Conservation (phyloP, 805 yeast species). For the Scheffersomyces lignosus region DNA sequence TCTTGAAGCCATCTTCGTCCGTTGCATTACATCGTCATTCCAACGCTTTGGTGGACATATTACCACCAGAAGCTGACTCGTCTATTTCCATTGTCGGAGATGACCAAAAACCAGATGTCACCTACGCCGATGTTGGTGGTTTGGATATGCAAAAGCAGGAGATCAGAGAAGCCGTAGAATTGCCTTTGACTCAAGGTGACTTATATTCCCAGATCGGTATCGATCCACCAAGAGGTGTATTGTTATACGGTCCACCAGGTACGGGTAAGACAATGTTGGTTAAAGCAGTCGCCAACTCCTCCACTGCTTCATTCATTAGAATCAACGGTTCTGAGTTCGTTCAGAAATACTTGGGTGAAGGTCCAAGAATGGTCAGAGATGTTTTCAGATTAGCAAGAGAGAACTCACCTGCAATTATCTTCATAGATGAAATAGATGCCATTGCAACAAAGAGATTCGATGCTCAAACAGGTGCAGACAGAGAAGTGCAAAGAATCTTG, state of each 20-base stretch:
- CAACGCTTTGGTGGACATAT: conserved; percentile 92
- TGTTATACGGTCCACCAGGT: conserved; percentile 99
- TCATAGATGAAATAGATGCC: conserved; percentile 98
- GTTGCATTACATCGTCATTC: conserved; percentile 99
- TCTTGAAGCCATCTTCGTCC: conserved; percentile 89
- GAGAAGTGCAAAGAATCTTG: conserved; percentile 97
- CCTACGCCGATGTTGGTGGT: conserved; percentile 98
- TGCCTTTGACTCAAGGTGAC: conserved; percentile 94
- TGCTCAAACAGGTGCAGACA: conserved; percentile 99
- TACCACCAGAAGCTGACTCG: conserved; percentile 99
- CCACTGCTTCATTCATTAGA: conserved; percentile 94
- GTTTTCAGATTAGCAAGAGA: conserved; percentile 97
- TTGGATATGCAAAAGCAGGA: conserved; percentile 99
- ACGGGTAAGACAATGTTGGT: conserved; percentile 99
- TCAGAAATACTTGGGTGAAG: conserved; percentile 97
- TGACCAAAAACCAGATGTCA: conserved; percentile 86
- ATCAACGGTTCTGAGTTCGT: conserved; percentile 98
- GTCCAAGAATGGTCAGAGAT: conserved; percentile 99
- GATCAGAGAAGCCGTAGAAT: conserved; percentile 96
- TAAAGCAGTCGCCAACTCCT: conserved; percentile 96
- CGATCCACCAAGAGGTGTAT: conserved; percentile 98
- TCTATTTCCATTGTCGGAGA: conserved; percentile 93
- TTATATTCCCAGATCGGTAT: conserved; percentile 96
- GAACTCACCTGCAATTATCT: conserved; percentile 94
- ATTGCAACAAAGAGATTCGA: conserved; percentile 98